Evolutionary conservation across 495 filamentous ascomycete species (phyloP), one percentile per base, ranked within the genome.

Genomic region (Bathelium albidoporum): DNA sequence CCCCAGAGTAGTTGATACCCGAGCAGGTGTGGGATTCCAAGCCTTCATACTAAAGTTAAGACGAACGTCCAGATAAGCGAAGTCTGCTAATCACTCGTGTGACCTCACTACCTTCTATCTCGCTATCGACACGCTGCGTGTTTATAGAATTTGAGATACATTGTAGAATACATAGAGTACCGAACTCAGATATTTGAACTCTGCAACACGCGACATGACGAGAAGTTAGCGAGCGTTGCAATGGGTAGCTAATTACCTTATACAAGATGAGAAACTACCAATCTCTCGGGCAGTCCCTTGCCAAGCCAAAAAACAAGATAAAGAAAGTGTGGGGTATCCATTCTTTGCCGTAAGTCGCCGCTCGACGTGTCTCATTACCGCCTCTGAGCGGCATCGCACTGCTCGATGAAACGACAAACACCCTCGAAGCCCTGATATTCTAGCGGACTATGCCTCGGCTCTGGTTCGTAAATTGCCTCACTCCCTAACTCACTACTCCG

Each of bases 401-500:
- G 88, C 71, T 89, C 89, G 58, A 97, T 69, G 73, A 96, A 97
- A 44, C 82, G 82, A 73, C 92, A 89, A 22, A 97, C 90, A 0
- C 92, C 93, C 68, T 95, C 87, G 18, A 89, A 73, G 9, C 90
- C 90, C 65, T 93, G 89, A 69, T 88, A 92, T 39, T 86, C 85
- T 66, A 79, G 75, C 4, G 70, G 75, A 34, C 61, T 79, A 64
- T 73, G 65, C 53, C 67, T 62, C 36, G 67, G 65, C 28, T 45
- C 49, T 34, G 32, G 34, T 32, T 68, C 66, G 76, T 67, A 59
- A 77, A 74, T 76, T 55, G 0, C 24, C 59, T 61, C 70, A 60
- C 82, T 76, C 5, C 78, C 80, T 49, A 81, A 73, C 52, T 83
- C 82, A 63, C 78, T 83, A 10, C 79, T 75, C 58, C 80, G 81